Percentiles rank a stretch among this genome's conserved stretches.
Conservation (phyloP, 345 rosid species). For the Theobroma cacao region DNA sequence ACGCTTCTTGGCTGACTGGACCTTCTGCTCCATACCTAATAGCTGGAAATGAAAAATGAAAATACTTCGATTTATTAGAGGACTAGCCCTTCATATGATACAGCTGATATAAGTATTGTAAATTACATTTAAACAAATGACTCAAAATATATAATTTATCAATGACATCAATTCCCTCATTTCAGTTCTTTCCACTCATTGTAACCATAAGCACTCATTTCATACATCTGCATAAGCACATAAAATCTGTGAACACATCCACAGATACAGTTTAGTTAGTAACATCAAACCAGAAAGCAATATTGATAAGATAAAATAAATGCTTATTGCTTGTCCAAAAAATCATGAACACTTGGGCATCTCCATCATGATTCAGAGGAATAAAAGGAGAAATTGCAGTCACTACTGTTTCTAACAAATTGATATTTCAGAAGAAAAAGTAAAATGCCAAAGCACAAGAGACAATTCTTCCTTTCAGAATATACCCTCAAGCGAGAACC, state of each 20-base stretch:
- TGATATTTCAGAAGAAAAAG: not conserved
- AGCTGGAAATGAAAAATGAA: constrained; percentile 44
- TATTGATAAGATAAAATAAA: not conserved
- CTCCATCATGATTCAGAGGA: too few species aligned
- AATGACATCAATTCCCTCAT: not conserved
- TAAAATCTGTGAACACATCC: not conserved
- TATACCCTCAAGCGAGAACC: not conserved
- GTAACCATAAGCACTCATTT: not conserved
- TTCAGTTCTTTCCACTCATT: not conserved
- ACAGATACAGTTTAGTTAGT: not conserved
- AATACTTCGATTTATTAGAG: not conserved
- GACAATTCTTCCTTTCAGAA: not conserved
- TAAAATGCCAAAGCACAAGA: not conserved
- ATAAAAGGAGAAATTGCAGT: too few species aligned
- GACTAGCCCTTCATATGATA: not conserved
- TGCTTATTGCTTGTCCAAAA: not conserved
- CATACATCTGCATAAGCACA: not conserved
- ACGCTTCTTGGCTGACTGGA: constrained; percentile 67
- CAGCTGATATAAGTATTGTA: not conserved
- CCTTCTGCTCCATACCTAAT: constrained; percentile 66
- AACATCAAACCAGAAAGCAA: not conserved
- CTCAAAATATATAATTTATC: not conserved
- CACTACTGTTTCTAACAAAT: too few species aligned
- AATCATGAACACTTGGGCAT: not conserved
- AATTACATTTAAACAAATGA: not conserved